Conservation (phyloP, 257 asterid genomes). For the Perilla frutescens region DNA sequence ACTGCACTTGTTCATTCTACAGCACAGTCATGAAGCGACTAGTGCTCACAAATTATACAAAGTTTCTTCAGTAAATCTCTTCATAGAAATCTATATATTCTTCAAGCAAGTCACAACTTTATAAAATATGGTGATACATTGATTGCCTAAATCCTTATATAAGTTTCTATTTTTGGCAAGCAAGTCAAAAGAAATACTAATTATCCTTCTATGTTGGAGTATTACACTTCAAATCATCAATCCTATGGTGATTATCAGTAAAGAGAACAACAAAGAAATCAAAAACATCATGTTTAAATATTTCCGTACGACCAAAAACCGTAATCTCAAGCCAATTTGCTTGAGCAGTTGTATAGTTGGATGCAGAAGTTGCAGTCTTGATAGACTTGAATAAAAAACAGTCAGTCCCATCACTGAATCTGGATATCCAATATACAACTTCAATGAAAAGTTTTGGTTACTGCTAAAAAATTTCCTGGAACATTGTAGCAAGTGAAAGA, state of each 20-base stretch:
- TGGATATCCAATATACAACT: slow-evolving; percentile 14
- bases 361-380: slow-evolving; percentile 4
- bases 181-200: background rate
- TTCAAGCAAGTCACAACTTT: slow-evolving; percentile 7
- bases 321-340: background rate
- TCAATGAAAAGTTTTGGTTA: background rate
- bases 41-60: background rate
- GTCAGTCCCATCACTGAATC: slow-evolving; percentile 10
- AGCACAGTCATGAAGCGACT: slow-evolving; percentile 18
- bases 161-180: background rate
- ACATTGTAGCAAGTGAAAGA: too few species aligned
- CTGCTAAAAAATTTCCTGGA: background rate
- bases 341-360: slow-evolving; percentile 1
- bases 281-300: background rate
- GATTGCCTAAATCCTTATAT: background rate
- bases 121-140: slow-evolving; percentile 10
- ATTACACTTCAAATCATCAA: slow-evolving; percentile 1
- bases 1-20: slow-evolving; percentile 4
- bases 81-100: slow-evolving; percentile 1
- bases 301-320: background rate
- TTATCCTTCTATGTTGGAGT: slow-evolving; percentile 19
- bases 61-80: background rate
- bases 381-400: background rate
- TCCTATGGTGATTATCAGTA: background rate
- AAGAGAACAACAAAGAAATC: slow-evolving; percentile 1